Base-by-base conservation (phyloP, 495 filamentous ascomycete genomes). In the Eremomyces bilateralis region DNA sequence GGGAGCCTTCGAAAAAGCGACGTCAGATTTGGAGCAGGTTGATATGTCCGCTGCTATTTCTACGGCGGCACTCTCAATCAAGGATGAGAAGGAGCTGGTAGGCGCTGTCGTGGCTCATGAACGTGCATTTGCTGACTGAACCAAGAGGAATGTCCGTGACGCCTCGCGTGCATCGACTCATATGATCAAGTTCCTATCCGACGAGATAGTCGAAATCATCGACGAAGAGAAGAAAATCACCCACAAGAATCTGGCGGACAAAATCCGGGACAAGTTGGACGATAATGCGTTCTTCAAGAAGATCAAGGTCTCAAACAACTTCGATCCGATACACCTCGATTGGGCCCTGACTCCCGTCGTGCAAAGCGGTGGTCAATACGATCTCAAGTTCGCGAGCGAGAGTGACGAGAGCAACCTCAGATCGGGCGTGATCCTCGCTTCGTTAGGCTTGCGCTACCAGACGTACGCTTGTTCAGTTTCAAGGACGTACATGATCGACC, bases 141-240 rank as follows among this genome's bases (percentile, higher is more conserved):
- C 38, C n/a, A n/a, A 76, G 64, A 82, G 90, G 29, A 72, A 75
- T 1, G 92, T 95, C 65, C 72, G 90, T 29, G 84, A 81, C 44
- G 81, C 88, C 2, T 90, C 88, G 11, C 71, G 84, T 46, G 84
- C 85, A 20, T 90, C 83, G 41, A 82, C 84, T 39, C 60, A 94
- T 21, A 80, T 95, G 69, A 77, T 77, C 16, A 78, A 81, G 35
- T 95, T 83, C 53, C 94, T 94, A 51, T 71, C 94, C 35, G 90
- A 95, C 51, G 80, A 93, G 50, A 94, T 99, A 83, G 92, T 85
- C 28, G 73, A 73, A 39, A 70, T 94, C 33, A 67, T 99, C 37
- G 88, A 99, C 42, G 74, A 77, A 42, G 88, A 93, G 52, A 90
- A 93, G 60, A 91, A 93, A 46, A 80, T 95, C 49, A 85, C 81